Percentiles rank a stretch among this genome's conserved stretches.
These are phyloP conservation scores for Lentinula boryana DNA, from an alignment of 768 basidiomycete species.

Conservation along the genomic window DNA sequence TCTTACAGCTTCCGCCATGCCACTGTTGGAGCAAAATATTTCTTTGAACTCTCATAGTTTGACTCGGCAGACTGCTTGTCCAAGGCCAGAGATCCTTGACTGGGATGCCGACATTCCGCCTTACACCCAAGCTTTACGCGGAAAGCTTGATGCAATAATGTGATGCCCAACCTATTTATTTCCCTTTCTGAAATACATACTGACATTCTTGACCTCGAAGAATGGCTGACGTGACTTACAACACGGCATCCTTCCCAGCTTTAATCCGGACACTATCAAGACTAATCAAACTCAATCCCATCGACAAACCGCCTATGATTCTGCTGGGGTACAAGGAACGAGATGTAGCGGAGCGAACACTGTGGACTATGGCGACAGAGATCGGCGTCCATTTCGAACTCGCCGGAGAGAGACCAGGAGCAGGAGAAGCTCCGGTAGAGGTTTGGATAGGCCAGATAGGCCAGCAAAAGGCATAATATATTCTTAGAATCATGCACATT, in stretches of 20 bases:
- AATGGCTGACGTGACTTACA: constrained; percentile 93
- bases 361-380: constrained; percentile 59
- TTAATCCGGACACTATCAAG: constrained; percentile 61
- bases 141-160: constrained; percentile 62
- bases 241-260: constrained; percentile 77
- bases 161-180: constrained; percentile 18
- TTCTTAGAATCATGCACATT: too few species aligned
- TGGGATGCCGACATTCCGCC: constrained; percentile 67
- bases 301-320: constrained; percentile 32
- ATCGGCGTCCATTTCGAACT: constrained; percentile 51
- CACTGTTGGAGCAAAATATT: constrained; percentile 72
- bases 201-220: constrained; percentile 29
- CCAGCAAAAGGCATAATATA: neutral
- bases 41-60: constrained; percentile 32
- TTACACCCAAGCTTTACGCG: constrained; percentile 24
- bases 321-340: constrained; percentile 86
- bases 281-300: constrained; percentile 30
- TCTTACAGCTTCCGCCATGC: constrained; percentile 68
- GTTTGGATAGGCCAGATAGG: constrained; percentile 52
- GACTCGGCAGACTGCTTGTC: constrained; percentile 17
- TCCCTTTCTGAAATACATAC: neutral
- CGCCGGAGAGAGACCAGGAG: constrained; percentile 50
- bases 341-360: constrained; percentile 62
- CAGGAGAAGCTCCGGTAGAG: constrained; percentile 61
- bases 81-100: constrained; percentile 45